These are phyloP conservation scores for Pseudohalonectria lignicola DNA, from an alignment of 2,329 filamentous ascomycete species.

Conservation along the genomic window DNA sequence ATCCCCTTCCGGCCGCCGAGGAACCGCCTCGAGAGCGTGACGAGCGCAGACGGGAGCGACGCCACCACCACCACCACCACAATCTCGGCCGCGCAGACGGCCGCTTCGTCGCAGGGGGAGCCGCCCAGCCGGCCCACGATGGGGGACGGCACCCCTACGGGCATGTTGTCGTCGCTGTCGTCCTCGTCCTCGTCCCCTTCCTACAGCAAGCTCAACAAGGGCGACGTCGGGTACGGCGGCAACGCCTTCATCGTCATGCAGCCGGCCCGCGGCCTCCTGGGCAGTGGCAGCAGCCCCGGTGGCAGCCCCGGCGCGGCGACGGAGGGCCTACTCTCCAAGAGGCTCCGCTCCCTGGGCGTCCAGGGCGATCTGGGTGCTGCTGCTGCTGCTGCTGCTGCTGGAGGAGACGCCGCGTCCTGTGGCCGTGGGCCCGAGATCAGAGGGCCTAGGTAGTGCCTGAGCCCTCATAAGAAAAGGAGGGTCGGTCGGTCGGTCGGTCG, in stretches of 20 bases:
- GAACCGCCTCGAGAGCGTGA: constrained; percentile 15
- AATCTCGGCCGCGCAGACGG: constrained; percentile 12
- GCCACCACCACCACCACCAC: constrained; percentile 9
- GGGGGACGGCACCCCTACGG: constrained; percentile 20
- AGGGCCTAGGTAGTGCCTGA: no score
- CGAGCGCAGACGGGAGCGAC: constrained; percentile 18
- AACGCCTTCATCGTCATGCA: constrained; percentile 26
- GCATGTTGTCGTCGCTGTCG: constrained; percentile 5
- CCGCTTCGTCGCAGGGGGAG: constrained; percentile 14
- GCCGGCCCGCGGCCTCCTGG: constrained; percentile 19
- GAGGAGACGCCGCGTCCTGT: no score
- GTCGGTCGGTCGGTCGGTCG: no score
- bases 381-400: neutral
- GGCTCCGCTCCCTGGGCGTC: constrained; percentile 51
- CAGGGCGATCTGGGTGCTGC: constrained; percentile 11
- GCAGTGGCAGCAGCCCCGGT: no score
- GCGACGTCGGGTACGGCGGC: constrained; percentile 52
- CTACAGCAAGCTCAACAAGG: constrained; percentile 60
- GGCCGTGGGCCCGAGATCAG: no score
- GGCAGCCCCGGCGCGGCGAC: constrained; percentile 32
- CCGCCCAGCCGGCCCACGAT: constrained; percentile 22
- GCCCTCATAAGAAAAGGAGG: no score
- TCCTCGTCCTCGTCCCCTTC: neutral
- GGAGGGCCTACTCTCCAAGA: constrained; percentile 60
- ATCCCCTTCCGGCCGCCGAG: constrained; percentile 35